Evolutionary conservation across 2,329 filamentous ascomycete genomes (phyloP), one percentile per base, ranked within the genome.

Genomic region (Zasmidium cellare): DNA sequence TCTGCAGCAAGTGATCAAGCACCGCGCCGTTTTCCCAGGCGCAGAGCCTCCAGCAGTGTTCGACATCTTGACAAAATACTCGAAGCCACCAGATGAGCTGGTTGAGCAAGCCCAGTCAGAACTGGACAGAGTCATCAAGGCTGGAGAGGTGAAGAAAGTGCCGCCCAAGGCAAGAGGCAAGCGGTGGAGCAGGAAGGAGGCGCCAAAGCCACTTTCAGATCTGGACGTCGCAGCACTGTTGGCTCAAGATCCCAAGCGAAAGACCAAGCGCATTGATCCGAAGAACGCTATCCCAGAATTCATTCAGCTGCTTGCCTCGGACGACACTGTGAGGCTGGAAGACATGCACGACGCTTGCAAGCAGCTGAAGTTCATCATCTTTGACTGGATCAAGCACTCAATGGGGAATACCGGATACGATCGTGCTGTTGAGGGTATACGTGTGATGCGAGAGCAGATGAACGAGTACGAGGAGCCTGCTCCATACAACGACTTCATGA

Each of bases 281-380:
- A 82, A 88, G 9, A 97, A 97, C 63, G 86, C 92, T 1, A 86
- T 97, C 3, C 92, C 94, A 0, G 90, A 93, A 59, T 97, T 96
- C 83, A 96, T 92, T 71, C 91, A 91, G 72, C 82, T 87, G 2
- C 79, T 97, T 16, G 80, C 65, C 24, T 53, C 84, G 6, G n/a
- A n/a, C n/a, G n/a, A n/a, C n/a, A 76, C 87, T 1, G 77, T 82
- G 1, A 82, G 87, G 24, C 77, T 88, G 1, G 77, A 82, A 1
- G 80, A 83, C 2, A 83, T 96, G 53, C 80, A 85, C 59, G 83
- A 87, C 18, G 88, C 89, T 1, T 82, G 86, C 5, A 84, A 86
- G 63, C 90, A 96, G 69, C 89, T 97, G 84, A 85, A 82, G 12
- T 72, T 72, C 3, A 87, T 96, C 55, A 83, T 96, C 46, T 81